Evolutionary conservation across 331 rosid genomes (phyloP), one percentile per base, ranked within the genome.

Genomic region (Pyrus hybrid): DNA sequence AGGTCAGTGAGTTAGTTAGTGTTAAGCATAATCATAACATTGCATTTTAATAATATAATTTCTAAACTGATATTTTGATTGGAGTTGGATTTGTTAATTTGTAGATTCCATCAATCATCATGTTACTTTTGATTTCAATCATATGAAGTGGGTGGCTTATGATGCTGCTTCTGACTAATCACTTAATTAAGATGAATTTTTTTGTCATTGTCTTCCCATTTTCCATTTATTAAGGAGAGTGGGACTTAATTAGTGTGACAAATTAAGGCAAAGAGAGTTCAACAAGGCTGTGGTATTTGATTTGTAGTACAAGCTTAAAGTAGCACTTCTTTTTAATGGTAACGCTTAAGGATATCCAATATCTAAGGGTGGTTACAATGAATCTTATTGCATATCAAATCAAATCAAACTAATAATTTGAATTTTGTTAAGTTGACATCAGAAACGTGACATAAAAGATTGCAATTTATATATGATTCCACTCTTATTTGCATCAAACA

Each of bases 61-160:
- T 37, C 33, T 68, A 58, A 72, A 75, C 51, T 41, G 20, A 76
- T 80, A 67, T 81, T 68, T 35, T 12, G 20, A 67, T 82, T 58
- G 71, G 79, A 68, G 81, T 74, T 75, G 72, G 80, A 41, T 41
- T 77, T 80, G 68, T 72, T 84, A 78, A 79, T 37, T 80, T 88
- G 85, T 81, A 67, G 83, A 82, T 84, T 82, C 87, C 74, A 74
- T 75, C 80, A 28, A 84, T 74, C 74, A 72, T 79, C 76, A 79
- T 80, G 82, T 68, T 84, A 37, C 25, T 63, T 82, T 65, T 79
- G 85, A 87, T 86, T 79, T 75, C 82, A 84, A 84, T 81, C 86
- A 80, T 83, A 68, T 78, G 64, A 64, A 78, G 70, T 78, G 79
- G 81, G 68, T 80, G 85, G 73, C 71, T 68, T 67, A 83, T 91